Percentiles rank a stretch among this genome's conserved stretches.
These are phyloP conservation scores for Mrakia gelida DNA, from an alignment of 768 basidiomycete species.

Conservation along the genomic window DNA sequence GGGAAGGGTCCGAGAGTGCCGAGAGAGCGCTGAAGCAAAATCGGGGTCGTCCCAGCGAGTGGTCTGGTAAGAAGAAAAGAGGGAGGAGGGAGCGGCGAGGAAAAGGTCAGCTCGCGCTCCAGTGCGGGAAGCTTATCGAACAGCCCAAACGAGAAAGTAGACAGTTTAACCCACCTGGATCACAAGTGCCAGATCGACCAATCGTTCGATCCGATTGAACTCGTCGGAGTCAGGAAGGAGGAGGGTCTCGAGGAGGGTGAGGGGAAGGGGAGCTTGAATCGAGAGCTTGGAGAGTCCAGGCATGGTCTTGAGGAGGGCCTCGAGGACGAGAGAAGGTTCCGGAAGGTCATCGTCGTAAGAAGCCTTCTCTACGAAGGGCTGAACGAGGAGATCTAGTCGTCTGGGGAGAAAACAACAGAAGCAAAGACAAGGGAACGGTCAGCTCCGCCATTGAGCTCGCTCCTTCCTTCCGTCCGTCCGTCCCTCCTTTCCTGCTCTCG, in stretches of 20 bases:
- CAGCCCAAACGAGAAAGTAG: not conserved
- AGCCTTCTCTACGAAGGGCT: constrained; percentile 10
- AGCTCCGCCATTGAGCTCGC: not conserved
- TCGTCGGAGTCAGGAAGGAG: not conserved
- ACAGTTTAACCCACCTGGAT: not conserved
- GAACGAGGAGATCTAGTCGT: constrained; percentile 2
- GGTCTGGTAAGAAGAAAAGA: not conserved
- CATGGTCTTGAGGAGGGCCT: not conserved
- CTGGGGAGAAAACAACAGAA: not conserved
- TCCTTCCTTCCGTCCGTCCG: not conserved
- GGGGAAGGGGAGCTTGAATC: constrained; percentile 5
- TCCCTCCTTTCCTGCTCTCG: not conserved
- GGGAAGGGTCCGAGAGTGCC: constrained; percentile 12
- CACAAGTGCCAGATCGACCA: not conserved
- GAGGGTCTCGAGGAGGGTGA: constrained; percentile 5
- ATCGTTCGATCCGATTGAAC: constrained; percentile 5
- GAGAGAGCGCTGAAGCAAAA: constrained; percentile 4
- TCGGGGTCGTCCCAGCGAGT: constrained; percentile 16
- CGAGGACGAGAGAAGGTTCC: not conserved
- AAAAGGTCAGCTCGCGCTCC: not conserved
- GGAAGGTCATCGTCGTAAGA: constrained; percentile 1
- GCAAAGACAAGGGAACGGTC: not conserved
- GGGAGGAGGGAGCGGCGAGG: not conserved
- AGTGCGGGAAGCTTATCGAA: not conserved
- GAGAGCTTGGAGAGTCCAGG: constrained; percentile 4